Evolutionary conservation across 352 stramenopile genomes (phyloP).

Genomic region (Pythium myriotylum): DNA sequence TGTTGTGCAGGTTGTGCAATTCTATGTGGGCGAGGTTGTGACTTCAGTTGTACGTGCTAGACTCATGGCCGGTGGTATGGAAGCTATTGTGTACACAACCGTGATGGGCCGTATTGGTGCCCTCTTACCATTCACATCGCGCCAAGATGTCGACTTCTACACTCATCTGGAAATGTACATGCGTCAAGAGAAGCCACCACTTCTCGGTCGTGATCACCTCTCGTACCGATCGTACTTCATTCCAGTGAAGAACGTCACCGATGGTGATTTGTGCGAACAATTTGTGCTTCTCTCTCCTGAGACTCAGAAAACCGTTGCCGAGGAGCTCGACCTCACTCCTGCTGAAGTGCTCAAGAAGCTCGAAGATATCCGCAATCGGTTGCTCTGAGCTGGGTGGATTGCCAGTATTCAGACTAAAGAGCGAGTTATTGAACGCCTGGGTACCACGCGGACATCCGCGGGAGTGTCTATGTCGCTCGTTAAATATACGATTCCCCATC

Average conservation of each 20-base stretch:
- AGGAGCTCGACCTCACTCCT: slow-evolving; percentile 95
- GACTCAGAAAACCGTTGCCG: slow-evolving; percentile 96
- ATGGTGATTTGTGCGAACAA: slow-evolving; percentile 98
- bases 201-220: slow-evolving; percentile 96
- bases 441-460: not conserved
- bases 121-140: slow-evolving; percentile 96
- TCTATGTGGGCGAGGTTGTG: slow-evolving; percentile 98
- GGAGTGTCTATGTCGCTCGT: slow-evolving; percentile 9
- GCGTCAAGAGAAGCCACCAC: slow-evolving; percentile 89
- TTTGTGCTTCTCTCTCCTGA: slow-evolving; percentile 92
- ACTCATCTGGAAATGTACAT: slow-evolving; percentile 98
- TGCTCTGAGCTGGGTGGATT: slow-evolving; percentile 81
- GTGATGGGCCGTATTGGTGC: slow-evolving; percentile 96
- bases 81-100: slow-evolving; percentile 98
- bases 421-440: not conserved
- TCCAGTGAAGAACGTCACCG: slow-evolving; percentile 98
- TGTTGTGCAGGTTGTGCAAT: slow-evolving; percentile 82
- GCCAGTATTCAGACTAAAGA: too few relatives aligned
- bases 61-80: slow-evolving; percentile 94
- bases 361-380: slow-evolving; percentile 96
- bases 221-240: slow-evolving; percentile 98
- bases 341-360: slow-evolving; percentile 98
- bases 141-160: slow-evolving; percentile 98
- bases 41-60: slow-evolving; percentile 95
- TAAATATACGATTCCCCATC: slow-evolving; percentile 14